Conservation (phyloP, 805 yeast genomes). For the Ogataea glucozyma region DNA sequence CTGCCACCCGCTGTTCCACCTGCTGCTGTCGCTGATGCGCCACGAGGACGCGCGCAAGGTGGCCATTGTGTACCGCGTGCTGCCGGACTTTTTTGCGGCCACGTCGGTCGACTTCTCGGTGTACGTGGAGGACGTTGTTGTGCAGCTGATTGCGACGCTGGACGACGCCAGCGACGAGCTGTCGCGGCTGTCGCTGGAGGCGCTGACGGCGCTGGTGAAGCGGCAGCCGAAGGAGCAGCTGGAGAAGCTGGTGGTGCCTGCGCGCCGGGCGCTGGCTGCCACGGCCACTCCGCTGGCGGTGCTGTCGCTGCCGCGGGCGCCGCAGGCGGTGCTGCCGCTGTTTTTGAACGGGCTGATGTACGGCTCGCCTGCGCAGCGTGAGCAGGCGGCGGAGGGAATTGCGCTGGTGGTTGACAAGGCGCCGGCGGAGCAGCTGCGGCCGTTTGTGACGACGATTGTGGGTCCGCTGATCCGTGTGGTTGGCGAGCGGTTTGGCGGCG, state of each 20-base stretch:
- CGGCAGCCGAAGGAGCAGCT: conserved; percentile 73
- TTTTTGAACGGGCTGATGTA: conserved; percentile 95
- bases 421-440: conserved; percentile 76
- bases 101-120: conserved; percentile 69
- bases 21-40: conserved; percentile 71
- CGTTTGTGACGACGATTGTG: conserved; percentile 88
- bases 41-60: conserved; percentile 70
- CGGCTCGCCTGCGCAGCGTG: conserved; percentile 83
- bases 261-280: conserved; percentile 76
- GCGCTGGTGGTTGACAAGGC: conserved; percentile 85
- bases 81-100: conserved; percentile 68
- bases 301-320: conserved; percentile 77
- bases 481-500: conserved; percentile 91
- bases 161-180: conserved; percentile 64
- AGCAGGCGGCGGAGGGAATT: conserved; percentile 82
- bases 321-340: conserved; percentile 83
- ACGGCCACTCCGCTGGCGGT: no score
- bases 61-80: conserved; percentile 60
- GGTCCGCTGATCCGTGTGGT: conserved; percentile 98
- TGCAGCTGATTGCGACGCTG: conserved; percentile 66
- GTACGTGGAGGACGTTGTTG: conserved; percentile 74
- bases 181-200: conserved; percentile 67
- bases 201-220: conserved; percentile 66
- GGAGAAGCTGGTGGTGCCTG: conserved; percentile 78
- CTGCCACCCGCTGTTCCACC: conserved; percentile 80